Conservation (phyloP, 192 early-diverging fungal species). For the Umbelopsis sp. region DNA sequence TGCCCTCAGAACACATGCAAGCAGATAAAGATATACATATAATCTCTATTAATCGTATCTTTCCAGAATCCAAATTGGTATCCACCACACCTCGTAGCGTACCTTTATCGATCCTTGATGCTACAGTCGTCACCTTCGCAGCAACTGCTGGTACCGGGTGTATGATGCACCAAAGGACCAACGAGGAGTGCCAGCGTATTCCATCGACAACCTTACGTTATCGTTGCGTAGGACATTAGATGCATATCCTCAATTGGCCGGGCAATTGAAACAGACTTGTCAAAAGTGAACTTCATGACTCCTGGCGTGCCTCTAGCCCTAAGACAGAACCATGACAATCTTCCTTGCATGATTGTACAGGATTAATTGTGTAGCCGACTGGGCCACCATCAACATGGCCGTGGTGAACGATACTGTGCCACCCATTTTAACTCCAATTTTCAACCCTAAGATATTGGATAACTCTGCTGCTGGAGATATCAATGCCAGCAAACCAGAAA, state of each 20-base stretch:
- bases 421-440: neutral
- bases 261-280: neutral
- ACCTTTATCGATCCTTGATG: slow-evolving; percentile 5
- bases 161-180: neutral
- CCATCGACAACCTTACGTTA: neutral
- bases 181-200: neutral
- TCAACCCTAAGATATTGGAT: neutral
- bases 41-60: neutral
- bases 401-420: neutral
- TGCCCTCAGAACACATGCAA: neutral
- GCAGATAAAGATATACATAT: neutral
- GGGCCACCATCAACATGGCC: slow-evolving; percentile 1
- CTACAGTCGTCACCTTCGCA: neutral
- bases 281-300: neutral
- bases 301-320: neutral
- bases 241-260: slow-evolving; percentile 14
- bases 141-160: neutral
- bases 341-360: slow-evolving; percentile 4
- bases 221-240: neutral
- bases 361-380: neutral
- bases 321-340: neutral
- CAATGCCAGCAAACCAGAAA: neutral
- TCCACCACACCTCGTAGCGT: neutral
- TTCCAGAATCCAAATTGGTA: neutral
- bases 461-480: neutral